phyloP scores from a whole-genome alignment of 2,329 filamentous ascomycete species.

The Pyrenochaeta sp. region DNA sequence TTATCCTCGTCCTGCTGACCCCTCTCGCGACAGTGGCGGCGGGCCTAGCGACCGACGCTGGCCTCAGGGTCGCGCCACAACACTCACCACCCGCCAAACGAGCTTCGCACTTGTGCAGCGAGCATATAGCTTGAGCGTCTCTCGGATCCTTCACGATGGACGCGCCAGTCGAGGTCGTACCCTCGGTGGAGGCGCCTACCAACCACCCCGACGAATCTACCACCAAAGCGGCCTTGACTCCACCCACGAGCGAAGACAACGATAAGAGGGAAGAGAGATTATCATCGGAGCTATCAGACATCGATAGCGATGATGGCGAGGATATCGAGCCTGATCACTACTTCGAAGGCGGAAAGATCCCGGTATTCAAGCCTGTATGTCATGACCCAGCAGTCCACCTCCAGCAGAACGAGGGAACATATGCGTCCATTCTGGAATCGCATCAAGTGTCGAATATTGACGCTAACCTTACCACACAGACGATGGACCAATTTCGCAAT shows the following conservation, averaged over 20 bases:
- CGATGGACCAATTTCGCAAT: conserved; percentile 92
- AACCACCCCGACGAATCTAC: conserved; percentile 33
- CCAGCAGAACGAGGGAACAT: too few species aligned
- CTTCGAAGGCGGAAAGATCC: conserved; percentile 81
- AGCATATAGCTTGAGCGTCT: conserved; percentile 15
- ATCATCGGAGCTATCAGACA: conserved; percentile 57
- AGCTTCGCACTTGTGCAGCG: conserved; percentile 25
- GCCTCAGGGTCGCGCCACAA: conserved; percentile 33
- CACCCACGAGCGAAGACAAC: conserved; percentile 61
- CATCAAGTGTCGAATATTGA: too few species aligned
- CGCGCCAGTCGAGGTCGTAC: conserved; percentile 35
- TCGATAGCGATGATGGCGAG: conserved; percentile 61
- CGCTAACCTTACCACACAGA: conserved; percentile 54
- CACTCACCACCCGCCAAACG: conserved; percentile 31
- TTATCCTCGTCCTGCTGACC: conserved; percentile 25
- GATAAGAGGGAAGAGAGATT: conserved; percentile 53
- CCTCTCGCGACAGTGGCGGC: conserved; percentile 32
- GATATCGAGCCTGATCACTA: conserved; percentile 87
- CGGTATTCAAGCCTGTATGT: conserved; percentile 87
- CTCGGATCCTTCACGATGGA: conserved; percentile 34
- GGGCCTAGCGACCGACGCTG: conserved; percentile 33
- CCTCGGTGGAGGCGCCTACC: conserved; percentile 42
- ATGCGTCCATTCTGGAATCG: too few species aligned
- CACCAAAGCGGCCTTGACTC: conserved; percentile 55
- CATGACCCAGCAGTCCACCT: conserved; percentile 11